phyloP scores from a whole-genome alignment of 1,284 basidiomycete genomes.

The Tremellales sp. region DNA sequence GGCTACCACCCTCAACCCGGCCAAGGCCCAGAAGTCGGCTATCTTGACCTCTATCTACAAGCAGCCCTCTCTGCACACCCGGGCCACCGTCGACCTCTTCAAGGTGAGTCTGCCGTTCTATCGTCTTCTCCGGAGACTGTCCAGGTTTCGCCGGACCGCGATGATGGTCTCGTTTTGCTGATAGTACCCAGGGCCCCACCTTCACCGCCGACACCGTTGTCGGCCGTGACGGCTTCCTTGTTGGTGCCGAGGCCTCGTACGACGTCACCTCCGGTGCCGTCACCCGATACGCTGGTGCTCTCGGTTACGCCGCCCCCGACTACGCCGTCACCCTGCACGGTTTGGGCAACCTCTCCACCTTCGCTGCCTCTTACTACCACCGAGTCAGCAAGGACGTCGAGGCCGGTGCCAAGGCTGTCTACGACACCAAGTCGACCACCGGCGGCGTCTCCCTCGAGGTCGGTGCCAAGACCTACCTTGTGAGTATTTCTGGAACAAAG shows the following conservation, averaged over 20 bases:
- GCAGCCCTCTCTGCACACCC: slow-evolving; percentile 92
- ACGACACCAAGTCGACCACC: slow-evolving; percentile 87
- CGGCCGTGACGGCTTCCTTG: slow-evolving; percentile 94
- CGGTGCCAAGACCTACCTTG: slow-evolving; percentile 78
- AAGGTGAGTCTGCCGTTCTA: slow-evolving; percentile 58
- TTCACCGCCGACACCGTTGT: slow-evolving; percentile 94
- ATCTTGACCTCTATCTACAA: slow-evolving; percentile 83
- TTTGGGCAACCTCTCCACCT: slow-evolving; percentile 89
- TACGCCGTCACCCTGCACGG: slow-evolving; percentile 95
- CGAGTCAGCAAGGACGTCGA: slow-evolving; percentile 85
- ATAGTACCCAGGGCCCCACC: slow-evolving; percentile 72
- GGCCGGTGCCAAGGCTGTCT: slow-evolving; percentile 96
- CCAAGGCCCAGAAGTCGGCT: slow-evolving; percentile 67
- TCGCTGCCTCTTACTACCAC: slow-evolving; percentile 98
- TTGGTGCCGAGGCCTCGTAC: slow-evolving; percentile 94
- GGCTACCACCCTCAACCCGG: slow-evolving; percentile 76
- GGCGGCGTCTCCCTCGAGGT: slow-evolving; percentile 90
- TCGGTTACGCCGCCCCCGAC: slow-evolving; percentile 88
- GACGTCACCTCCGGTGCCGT: slow-evolving; percentile 92
- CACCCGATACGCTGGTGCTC: slow-evolving; percentile 84
- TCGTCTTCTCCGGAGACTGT: slow-evolving; percentile 4
- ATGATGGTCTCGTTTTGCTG: background rate
- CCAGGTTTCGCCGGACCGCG: background rate
- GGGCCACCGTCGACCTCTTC: slow-evolving; percentile 88
- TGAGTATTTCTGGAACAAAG: slow-evolving; percentile 49